A percentile compares a stretch with the other conserved stretches of the same genome.
Evolutionary conservation across 2,329 filamentous ascomycete genomes (phyloP).

Genomic region (Claviceps sorghi): DNA sequence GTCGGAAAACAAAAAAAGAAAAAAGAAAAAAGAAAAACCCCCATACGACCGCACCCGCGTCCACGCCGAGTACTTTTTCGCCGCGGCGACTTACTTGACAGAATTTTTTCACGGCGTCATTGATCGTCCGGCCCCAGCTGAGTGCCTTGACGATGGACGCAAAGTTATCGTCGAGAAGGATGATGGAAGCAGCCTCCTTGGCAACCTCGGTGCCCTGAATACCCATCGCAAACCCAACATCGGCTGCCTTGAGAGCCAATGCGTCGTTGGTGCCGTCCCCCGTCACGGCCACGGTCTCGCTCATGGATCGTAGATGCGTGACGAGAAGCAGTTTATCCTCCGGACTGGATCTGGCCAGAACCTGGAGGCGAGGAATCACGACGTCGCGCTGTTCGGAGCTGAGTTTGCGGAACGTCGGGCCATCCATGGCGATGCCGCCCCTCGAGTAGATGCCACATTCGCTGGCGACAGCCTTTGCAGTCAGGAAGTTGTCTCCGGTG

Average conservation of each 20-base stretch:
- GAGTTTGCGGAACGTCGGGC: constrained; percentile 40
- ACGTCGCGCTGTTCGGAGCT: constrained; percentile 32
- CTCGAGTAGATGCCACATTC: constrained; percentile 32
- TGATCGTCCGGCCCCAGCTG: constrained; percentile 48
- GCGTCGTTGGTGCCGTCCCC: constrained; percentile 55
- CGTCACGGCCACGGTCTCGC: constrained; percentile 52
- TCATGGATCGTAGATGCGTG: constrained; percentile 47
- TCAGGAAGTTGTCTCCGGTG: constrained; percentile 36
- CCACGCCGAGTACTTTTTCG: neutral
- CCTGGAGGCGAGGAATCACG: constrained; percentile 48
- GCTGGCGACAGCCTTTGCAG: constrained; percentile 27
- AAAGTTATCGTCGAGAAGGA: constrained; percentile 52
- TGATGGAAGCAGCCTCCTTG: constrained; percentile 51
- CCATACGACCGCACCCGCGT: too few species aligned
- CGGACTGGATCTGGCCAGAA: constrained; percentile 53
- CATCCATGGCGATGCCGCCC: constrained; percentile 51
- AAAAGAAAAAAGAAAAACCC: too few species aligned
- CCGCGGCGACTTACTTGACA: constrained; percentile 29
- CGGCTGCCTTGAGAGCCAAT: constrained; percentile 49
- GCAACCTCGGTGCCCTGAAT: constrained; percentile 52
- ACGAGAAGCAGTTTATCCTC: constrained; percentile 56
- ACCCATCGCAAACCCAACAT: constrained; percentile 56
- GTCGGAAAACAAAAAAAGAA: too few species aligned
- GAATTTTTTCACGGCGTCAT: constrained; percentile 51
- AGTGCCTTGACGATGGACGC: constrained; percentile 47